Percentiles rank a stretch among this genome's conserved stretches.
phyloP scores from a whole-genome alignment of 2,329 filamentous ascomycete genomes.

The Aureobasidium subglaciale region DNA sequence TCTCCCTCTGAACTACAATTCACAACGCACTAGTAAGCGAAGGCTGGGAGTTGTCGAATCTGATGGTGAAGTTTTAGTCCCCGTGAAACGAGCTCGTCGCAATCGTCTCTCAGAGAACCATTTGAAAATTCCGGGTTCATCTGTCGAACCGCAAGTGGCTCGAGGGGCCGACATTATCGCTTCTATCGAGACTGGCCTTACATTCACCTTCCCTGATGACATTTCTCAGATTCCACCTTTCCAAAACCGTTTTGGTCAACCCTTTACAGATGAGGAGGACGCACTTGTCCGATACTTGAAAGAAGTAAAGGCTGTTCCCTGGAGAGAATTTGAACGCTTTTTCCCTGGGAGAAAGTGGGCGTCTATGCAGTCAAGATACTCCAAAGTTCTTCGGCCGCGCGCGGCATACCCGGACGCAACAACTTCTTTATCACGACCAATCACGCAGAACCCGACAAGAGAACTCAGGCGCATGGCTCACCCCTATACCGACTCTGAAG shows the following conservation, averaged over 20 bases:
- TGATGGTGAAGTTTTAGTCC: neutral
- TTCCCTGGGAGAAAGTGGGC: conserved; percentile 1
- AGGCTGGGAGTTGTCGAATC: neutral
- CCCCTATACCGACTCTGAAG: neutral
- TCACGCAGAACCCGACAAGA: neutral
- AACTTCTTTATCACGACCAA: neutral
- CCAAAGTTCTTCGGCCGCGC: neutral
- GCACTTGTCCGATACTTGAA: neutral
- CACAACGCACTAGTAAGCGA: neutral
- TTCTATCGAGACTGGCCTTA: neutral
- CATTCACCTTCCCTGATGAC: neutral
- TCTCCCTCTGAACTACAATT: neutral
- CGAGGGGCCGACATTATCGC: neutral
- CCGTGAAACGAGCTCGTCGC: neutral
- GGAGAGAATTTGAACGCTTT: conserved; percentile 1
- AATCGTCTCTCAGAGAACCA: neutral
- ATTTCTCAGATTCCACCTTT: neutral
- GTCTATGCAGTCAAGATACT: neutral
- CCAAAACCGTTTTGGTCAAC: neutral
- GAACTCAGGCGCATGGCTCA: neutral
- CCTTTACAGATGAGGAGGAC: conserved; percentile 2
- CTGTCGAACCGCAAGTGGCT: neutral
- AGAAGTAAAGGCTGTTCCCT: neutral
- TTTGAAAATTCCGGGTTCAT: neutral
- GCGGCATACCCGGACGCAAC: too few species aligned